Evolutionary conservation across 2,329 filamentous ascomycete species (phyloP).

Genomic region (Cytospora schulzeri): DNA sequence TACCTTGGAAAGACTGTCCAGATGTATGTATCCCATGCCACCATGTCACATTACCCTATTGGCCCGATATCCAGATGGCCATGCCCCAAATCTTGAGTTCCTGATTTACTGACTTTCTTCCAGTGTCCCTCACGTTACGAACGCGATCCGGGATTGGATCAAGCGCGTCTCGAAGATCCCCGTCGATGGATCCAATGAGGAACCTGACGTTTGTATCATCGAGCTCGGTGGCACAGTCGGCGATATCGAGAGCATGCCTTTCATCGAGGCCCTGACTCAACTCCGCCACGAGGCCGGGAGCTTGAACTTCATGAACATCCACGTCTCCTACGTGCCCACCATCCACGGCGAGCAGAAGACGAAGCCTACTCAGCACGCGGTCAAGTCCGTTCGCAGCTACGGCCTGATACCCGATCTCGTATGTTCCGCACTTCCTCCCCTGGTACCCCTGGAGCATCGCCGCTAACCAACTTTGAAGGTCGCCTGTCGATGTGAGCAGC

Average conservation of each 20-base stretch:
- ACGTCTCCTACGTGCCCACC: constrained; percentile 85
- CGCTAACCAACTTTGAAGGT: constrained; percentile 56
- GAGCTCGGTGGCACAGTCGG: constrained; percentile 53
- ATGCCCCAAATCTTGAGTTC: neutral
- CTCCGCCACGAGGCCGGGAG: constrained; percentile 71
- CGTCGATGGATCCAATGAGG: constrained; percentile 79
- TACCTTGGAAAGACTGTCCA: constrained; percentile 90
- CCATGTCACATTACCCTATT: neutral
- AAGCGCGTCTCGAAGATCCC: constrained; percentile 81
- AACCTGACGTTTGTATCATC: constrained; percentile 91
- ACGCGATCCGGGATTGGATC: constrained; percentile 92
- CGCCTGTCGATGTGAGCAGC: constrained; percentile 84
- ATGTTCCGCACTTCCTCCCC: constrained; percentile 31
- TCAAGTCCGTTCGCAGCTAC: constrained; percentile 79
- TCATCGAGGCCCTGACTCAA: constrained; percentile 84
- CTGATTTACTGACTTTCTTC: constrained; percentile 11
- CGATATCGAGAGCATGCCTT: constrained; percentile 85
- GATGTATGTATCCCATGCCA: constrained; percentile 47
- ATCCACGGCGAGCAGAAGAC: constrained; percentile 79
- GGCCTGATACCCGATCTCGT: constrained; percentile 74
- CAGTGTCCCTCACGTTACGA: constrained; percentile 81
- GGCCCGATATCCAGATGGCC: neutral
- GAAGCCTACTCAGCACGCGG: constrained; percentile 92
- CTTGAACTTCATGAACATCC: constrained; percentile 84
- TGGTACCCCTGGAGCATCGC: constrained; percentile 20